Conservation (phyloP, 1,284 basidiomycete genomes). For the Fistulinella staudtii region DNA sequence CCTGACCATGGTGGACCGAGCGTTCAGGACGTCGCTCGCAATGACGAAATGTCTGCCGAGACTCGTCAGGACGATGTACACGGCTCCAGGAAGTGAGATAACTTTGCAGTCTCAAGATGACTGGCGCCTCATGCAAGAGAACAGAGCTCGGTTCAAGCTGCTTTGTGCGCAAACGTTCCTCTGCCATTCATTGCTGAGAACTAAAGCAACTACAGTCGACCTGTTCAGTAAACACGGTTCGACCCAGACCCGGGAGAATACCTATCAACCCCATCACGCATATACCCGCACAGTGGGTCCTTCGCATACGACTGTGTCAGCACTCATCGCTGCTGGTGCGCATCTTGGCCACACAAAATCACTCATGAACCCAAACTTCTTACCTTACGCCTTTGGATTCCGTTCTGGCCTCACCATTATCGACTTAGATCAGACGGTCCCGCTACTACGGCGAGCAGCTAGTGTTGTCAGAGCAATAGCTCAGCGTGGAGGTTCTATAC, state of each 20-base stretch:
- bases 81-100: constrained; percentile 30
- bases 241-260: constrained; percentile 64
- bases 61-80: constrained; percentile 30
- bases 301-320: constrained; percentile 75
- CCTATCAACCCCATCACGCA: constrained; percentile 72
- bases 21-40: constrained; percentile 43
- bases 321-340: constrained; percentile 89
- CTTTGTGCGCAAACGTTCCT: constrained; percentile 39
- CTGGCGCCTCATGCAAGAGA: constrained; percentile 60
- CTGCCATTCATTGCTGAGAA: constrained; percentile 10
- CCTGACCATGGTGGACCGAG: constrained; percentile 32
- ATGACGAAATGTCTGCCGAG: constrained; percentile 29
- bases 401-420: constrained; percentile 92
- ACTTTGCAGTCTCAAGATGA: constrained; percentile 50
- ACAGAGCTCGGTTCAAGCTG: constrained; percentile 50
- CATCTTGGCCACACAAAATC: constrained; percentile 88
- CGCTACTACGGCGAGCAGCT: constrained; percentile 87
- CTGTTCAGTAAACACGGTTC: constrained; percentile 73
- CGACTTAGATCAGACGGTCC: constrained; percentile 92
- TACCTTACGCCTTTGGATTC: constrained; percentile 92
- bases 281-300: constrained; percentile 63
- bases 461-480: constrained; percentile 83
- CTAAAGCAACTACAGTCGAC: constrained; percentile 46
- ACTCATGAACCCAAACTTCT: constrained; percentile 83
- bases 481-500: constrained; percentile 77